phyloP scores from a whole-genome alignment of 2,329 filamentous ascomycete genomes.

The Chrysosporium queenslandicum region DNA sequence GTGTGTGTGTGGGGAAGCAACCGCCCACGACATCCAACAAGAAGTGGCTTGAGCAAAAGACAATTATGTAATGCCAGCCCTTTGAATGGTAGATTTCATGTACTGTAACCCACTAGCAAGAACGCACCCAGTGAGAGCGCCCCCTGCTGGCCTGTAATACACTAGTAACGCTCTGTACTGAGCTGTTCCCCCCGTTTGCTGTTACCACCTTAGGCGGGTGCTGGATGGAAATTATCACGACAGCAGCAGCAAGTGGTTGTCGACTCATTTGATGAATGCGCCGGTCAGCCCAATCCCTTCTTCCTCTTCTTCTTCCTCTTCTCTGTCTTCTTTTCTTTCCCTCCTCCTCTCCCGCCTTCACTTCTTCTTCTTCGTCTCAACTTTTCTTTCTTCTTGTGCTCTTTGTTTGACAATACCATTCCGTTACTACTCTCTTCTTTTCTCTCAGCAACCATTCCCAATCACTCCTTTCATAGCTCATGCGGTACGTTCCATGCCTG shows the following conservation, averaged over 20 bases:
- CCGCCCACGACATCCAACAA: not conserved
- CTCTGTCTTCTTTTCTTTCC: slow-evolving; percentile 12
- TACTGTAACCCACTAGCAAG: not conserved
- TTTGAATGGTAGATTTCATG: not conserved
- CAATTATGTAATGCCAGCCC: not conserved
- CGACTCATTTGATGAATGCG: slow-evolving; percentile 12
- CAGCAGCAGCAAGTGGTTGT: slow-evolving; percentile 9
- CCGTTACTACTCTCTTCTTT: not conserved
- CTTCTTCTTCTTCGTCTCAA: slow-evolving; percentile 12
- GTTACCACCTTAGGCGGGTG: slow-evolving; percentile 12
- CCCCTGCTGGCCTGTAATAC: slow-evolving; percentile 1
- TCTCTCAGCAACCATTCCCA: not conserved
- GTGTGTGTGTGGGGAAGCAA: not conserved
- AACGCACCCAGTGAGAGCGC: not conserved
- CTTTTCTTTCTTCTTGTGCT: slow-evolving; percentile 6
- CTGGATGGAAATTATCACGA: slow-evolving; percentile 12
- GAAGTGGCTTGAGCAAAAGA: not conserved
- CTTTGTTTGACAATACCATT: slow-evolving; percentile 11
- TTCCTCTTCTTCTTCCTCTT: not conserved
- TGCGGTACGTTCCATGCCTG: not conserved
- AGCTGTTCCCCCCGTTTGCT: slow-evolving; percentile 1
- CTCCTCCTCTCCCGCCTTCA: slow-evolving; percentile 12
- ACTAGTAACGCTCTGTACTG: not conserved
- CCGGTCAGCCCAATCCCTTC: slow-evolving; percentile 8
- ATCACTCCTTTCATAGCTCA: slow-evolving; percentile 10